Percentiles rank a stretch among this genome's conserved stretches.
phyloP scores from a whole-genome alignment of 2,329 filamentous ascomycete genomes.

The Colletotrichum sp. region DNA sequence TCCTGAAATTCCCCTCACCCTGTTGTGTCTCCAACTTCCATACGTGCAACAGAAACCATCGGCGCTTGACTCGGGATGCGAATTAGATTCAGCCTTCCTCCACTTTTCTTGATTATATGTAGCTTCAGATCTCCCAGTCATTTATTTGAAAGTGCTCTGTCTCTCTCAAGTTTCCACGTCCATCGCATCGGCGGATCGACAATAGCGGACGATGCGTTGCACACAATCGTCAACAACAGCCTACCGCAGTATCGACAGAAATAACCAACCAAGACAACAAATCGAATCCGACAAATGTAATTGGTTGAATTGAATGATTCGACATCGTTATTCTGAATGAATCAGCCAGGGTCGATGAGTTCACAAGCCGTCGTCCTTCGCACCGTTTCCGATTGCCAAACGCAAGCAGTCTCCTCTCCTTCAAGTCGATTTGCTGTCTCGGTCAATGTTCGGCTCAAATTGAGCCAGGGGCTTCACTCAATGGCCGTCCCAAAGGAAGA shows the following conservation, averaged over 20 bases:
- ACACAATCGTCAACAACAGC: neutral
- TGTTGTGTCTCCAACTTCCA: neutral
- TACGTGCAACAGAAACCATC: neutral
- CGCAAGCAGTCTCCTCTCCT: neutral
- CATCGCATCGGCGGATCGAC: neutral
- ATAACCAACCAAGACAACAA: neutral
- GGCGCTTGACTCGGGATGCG: neutral
- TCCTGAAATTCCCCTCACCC: neutral
- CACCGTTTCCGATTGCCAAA: neutral
- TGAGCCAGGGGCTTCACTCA: neutral
- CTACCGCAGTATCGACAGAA: neutral
- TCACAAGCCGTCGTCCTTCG: neutral
- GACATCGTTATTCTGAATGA: neutral
- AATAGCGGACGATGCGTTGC: neutral
- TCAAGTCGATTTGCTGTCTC: neutral
- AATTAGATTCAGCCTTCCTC: neutral
- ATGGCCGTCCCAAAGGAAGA: neutral
- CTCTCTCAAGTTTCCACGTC: neutral
- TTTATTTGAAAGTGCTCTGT: neutral
- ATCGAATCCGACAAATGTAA: neutral
- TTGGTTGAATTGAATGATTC: neutral
- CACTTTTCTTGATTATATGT: neutral
- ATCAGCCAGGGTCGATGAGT: neutral
- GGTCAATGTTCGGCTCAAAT: neutral
- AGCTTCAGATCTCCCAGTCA: neutral